A percentile compares a stretch with the other conserved stretches of the same genome.
phyloP scores from a whole-genome alignment of 2,329 filamentous ascomycete species.

The Chlorencoelia australis region DNA sequence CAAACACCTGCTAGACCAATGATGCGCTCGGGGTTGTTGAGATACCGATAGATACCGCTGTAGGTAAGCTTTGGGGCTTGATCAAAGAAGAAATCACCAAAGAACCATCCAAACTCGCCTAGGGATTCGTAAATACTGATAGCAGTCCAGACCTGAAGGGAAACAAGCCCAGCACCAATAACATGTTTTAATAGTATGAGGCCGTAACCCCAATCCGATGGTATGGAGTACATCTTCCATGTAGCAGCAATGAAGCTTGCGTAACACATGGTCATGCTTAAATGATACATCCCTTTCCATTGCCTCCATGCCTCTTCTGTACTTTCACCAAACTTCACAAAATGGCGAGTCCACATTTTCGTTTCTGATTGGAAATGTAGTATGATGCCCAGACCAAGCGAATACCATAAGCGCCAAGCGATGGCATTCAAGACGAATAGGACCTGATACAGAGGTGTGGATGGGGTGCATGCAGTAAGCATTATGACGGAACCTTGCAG shows the following conservation, averaged over 20 bases:
- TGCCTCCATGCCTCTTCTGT: constrained; percentile 90
- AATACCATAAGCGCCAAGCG: constrained; percentile 85
- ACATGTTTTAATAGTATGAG: constrained; percentile 80
- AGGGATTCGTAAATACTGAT: constrained; percentile 90
- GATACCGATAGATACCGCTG: constrained; percentile 91
- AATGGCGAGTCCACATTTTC: constrained; percentile 95
- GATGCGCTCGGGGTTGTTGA: constrained; percentile 94
- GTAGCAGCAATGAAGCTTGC: constrained; percentile 80
- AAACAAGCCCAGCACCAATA: constrained; percentile 67
- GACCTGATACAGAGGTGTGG: constrained; percentile 62
- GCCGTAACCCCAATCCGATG: constrained; percentile 78
- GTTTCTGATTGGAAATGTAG: constrained; percentile 76
- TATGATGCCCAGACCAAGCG: constrained; percentile 75
- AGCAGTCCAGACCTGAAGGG: constrained; percentile 86
- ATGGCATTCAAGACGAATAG: constrained; percentile 75
- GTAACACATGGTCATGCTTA: constrained; percentile 86
- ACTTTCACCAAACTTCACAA: constrained; percentile 90
- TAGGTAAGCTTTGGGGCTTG: constrained; percentile 83
- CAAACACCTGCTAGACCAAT: constrained; percentile 91
- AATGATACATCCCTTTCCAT: constrained; percentile 93
- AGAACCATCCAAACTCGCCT: constrained; percentile 98
- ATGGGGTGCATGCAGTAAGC: constrained; percentile 66
- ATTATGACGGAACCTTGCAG: constrained; percentile 65
- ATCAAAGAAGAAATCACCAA: constrained; percentile 97
- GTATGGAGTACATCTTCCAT: constrained; percentile 94